phyloP scores from a whole-genome alignment of 331 rosid species.

The Quercus tomentella region DNA sequence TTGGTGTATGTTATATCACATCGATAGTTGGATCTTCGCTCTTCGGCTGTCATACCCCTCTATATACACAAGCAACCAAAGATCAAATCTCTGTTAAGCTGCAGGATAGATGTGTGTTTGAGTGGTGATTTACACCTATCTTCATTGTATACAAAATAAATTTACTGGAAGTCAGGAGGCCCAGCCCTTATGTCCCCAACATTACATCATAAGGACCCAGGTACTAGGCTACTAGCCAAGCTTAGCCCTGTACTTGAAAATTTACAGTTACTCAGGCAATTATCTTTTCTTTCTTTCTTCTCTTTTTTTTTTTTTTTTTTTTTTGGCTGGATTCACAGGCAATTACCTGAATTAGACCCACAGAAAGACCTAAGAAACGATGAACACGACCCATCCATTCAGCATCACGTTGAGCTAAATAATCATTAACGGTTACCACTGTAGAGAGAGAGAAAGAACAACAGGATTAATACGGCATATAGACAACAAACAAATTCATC shows the following conservation, averaged over 20 bases:
- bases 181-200: slow-evolving; percentile 1
- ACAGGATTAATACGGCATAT: not conserved
- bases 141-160: not conserved
- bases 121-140: slow-evolving; percentile 2
- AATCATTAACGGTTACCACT: slow-evolving; percentile 96
- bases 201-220: not conserved
- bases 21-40: slow-evolving; percentile 70
- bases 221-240: slow-evolving; percentile 9
- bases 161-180: slow-evolving; percentile 1
- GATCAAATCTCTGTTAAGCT: slow-evolving; percentile 13
- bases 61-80: slow-evolving; percentile 34
- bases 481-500: not conserved
- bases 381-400: slow-evolving; percentile 99
- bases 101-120: slow-evolving; percentile 4
- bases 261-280: not conserved
- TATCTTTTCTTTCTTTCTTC: not conserved
- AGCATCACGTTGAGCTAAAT: slow-evolving; percentile 98
- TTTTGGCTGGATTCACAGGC: not conserved
- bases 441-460: slow-evolving; percentile 10
- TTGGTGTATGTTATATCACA: slow-evolving; percentile 94
- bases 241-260: not conserved
- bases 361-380: slow-evolving; percentile 88
- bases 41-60: slow-evolving; percentile 73
- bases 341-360: slow-evolving; percentile 89
- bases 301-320: not conserved